These are phyloP conservation scores for Calocybe gangraenosa DNA, from an alignment of 768 basidiomycete species.

Conservation along the genomic window DNA sequence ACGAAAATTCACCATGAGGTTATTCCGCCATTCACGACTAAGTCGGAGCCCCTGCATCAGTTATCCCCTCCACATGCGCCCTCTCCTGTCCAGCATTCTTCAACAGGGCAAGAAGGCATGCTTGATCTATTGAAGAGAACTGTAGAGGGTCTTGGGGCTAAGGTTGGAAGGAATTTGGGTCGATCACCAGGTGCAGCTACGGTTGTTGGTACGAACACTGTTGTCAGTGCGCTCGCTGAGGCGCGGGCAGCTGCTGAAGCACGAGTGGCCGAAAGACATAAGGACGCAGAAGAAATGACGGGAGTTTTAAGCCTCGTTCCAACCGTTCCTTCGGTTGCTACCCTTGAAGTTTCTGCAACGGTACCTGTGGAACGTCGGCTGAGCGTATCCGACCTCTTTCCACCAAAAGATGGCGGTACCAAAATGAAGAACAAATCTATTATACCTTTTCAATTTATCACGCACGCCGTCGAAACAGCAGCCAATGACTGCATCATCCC, in stretches of 20 bases:
- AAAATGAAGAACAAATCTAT: slow-evolving; percentile 30
- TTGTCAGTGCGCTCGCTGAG: slow-evolving; percentile 65
- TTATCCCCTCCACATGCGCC: not conserved
- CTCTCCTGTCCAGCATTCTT: not conserved
- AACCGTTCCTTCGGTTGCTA: slow-evolving; percentile 9
- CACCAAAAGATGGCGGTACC: slow-evolving; percentile 26
- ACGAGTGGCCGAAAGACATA: slow-evolving; percentile 60
- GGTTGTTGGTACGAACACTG: slow-evolving; percentile 56
- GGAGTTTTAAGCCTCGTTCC: slow-evolving; percentile 14
- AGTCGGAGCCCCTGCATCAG: not conserved
- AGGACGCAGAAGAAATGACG: slow-evolving; percentile 33
- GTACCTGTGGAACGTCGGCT: slow-evolving; percentile 32
- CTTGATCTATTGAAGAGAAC: slow-evolving; percentile 68
- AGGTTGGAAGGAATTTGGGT: slow-evolving; percentile 50
- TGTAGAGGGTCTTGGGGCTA: slow-evolving; percentile 61
- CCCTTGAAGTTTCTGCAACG: not conserved
- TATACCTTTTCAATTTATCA: slow-evolving; percentile 23
- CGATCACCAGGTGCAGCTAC: slow-evolving; percentile 60
- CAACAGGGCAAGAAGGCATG: slow-evolving; percentile 39
- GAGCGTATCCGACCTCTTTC: slow-evolving; percentile 60
- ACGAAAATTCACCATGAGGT: slow-evolving; percentile 40
- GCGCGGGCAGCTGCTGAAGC: slow-evolving; percentile 57
- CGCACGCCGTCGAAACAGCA: slow-evolving; percentile 4
- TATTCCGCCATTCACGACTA: slow-evolving; percentile 21
- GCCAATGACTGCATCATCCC: slow-evolving; percentile 1